Evolutionary conservation across 768 basidiomycete species (phyloP), one percentile per base, ranked within the genome.

Genomic region (Panaeolus cyanescens): DNA sequence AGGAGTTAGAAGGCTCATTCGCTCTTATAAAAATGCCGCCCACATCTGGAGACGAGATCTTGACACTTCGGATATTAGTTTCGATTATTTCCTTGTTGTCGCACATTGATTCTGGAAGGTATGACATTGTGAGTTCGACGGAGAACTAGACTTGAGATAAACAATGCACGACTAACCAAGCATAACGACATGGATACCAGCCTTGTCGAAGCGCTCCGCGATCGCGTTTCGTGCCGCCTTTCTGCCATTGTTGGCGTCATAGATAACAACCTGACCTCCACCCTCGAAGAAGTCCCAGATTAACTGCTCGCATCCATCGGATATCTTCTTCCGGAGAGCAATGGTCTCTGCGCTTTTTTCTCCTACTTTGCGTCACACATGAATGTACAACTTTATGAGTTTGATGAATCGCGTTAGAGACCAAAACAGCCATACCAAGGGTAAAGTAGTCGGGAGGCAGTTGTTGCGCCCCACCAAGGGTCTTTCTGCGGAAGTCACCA

Each of bases 21-120:
- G 40, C 30, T 13, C 25, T 22, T 33, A 37, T 28, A 40, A 50
- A 19, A 9, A 50, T 15, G 19, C 7, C 4, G 82, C 92, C 39
- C 69, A 95, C 96, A 74, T 99, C 96, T 3, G 96, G 97, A 13
- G 96, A 98, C 7, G 96, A 97, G 54, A 99, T 93, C 83, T 99
- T 98, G 76, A 99, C 96, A 64, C 86, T 93, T 50, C 97, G 85
- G 57, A 97, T 99, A 70, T 99, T 99, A 2, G 84, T 87, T 66
- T 96, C 90, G 63, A 99, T 95, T 58, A 99, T 90, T 62, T 96
- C 93, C 61, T 90, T 86, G 67, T 95, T 90, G 71, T 95, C 93
- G 71, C 97, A 99, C 15, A 93, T 69, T 19, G 92, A 91, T 74
- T 99, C 96, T 99, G 68, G 25, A 19, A 31, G 45, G 25, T 37